phyloP scores from a whole-genome alignment of 2,329 filamentous ascomycete species.

The Aaosphaeria pasadenensis region DNA sequence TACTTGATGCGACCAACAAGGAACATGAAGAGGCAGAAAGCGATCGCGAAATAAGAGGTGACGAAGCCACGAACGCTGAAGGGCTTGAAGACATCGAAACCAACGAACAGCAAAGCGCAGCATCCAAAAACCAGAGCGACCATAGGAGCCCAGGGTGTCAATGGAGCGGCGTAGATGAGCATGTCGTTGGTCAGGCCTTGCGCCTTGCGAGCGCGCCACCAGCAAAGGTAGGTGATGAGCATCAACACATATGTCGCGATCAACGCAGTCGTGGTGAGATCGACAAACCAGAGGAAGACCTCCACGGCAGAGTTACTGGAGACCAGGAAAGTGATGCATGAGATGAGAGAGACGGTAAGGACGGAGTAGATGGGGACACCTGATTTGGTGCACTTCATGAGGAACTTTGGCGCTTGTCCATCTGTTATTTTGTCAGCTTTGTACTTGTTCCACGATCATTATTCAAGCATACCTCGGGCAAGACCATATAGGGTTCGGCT shows the following conservation, averaged over 20 bases:
- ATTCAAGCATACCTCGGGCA: background rate
- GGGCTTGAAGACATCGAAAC: background rate
- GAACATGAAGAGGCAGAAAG: background rate
- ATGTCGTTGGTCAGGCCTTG: slow-evolving; percentile 38
- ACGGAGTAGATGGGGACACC: slow-evolving; percentile 44
- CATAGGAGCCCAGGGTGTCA: background rate
- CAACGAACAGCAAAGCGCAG: background rate
- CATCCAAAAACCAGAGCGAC: background rate
- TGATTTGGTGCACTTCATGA: slow-evolving; percentile 47
- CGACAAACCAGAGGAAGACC: slow-evolving; percentile 67
- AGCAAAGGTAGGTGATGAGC: slow-evolving; percentile 57
- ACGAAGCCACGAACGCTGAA: background rate
- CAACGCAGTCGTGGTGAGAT: slow-evolving; percentile 60
- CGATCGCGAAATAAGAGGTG: background rate
- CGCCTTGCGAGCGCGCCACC: slow-evolving; percentile 43
- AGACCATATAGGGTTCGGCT: slow-evolving; percentile 6
- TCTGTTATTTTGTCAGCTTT: background rate
- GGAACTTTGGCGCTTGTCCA: slow-evolving; percentile 45
- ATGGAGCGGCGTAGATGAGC: background rate
- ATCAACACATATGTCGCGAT: slow-evolving; percentile 56
- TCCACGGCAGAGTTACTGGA: slow-evolving; percentile 44
- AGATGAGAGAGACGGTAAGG: slow-evolving; percentile 38
- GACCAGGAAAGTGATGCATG: slow-evolving; percentile 50
- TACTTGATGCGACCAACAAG: background rate
- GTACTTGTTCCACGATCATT: background rate